Evolutionary conservation across 371 early-diverging fungal genomes (phyloP).

Genomic region (Vairimorpha necatrix): DNA sequence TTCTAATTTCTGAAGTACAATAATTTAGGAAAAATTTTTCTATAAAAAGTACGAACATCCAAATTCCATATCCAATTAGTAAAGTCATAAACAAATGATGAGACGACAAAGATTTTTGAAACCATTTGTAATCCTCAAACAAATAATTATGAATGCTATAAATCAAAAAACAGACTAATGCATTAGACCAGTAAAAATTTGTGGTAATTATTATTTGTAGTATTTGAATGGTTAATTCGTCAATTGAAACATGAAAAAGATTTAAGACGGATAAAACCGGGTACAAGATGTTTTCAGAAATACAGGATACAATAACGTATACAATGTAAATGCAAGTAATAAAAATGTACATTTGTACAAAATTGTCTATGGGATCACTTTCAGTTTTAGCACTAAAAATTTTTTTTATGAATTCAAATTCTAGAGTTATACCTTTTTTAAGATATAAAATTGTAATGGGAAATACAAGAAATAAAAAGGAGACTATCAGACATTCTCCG

Average conservation of each 20-base stretch:
- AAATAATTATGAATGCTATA: conserved; percentile 43
- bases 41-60: conserved; percentile 51
- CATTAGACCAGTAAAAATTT: conserved; percentile 25
- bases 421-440: neutral
- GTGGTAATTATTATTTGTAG: conserved; percentile 39
- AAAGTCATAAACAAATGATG: conserved; percentile 37
- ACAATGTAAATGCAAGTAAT: conserved; percentile 50
- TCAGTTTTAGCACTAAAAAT: conserved; percentile 17
- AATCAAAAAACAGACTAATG: conserved; percentile 44
- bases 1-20: conserved; percentile 55
- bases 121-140: conserved; percentile 43
- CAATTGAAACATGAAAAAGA: conserved; percentile 24
- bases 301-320: conserved; percentile 20
- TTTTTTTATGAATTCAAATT: neutral
- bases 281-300: conserved; percentile 52
- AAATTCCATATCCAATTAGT: conserved; percentile 46
- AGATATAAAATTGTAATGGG: conserved; percentile 35
- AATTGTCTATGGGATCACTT: neutral
- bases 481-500: conserved; percentile 47
- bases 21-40: conserved; percentile 59
- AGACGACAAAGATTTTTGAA: neutral
- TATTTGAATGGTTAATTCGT: conserved; percentile 20
- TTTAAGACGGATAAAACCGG: conserved; percentile 37
- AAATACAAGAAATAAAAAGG: conserved; percentile 44
- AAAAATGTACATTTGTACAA: conserved; percentile 45